Base-by-base conservation (phyloP, 2,329 filamentous ascomycete species). In the Fusarium floridanum region DNA sequence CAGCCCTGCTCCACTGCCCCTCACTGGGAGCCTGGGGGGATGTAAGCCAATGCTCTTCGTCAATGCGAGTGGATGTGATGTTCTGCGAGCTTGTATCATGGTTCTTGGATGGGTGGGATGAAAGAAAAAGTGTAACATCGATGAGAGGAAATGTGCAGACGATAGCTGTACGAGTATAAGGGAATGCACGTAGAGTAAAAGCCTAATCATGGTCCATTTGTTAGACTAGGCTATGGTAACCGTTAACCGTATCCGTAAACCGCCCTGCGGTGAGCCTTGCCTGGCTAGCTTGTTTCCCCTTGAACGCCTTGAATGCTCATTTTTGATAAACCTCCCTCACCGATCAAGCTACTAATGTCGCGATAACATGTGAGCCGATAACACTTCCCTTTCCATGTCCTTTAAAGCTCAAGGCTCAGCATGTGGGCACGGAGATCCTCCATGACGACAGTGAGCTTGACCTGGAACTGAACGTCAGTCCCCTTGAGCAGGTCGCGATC, bases 261-360 rank as follows among this genome's bases (percentile, higher is more conserved):
- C 27, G 65, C 72, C 72, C 65, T 20, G 41, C 27, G 20, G 45
- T 67, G 16, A 59, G 72, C 72, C 72, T 75, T 24, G 29, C 22
- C 39, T 22, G 14, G 22, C 68, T 64, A 61, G 50, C 16, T 29
- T n/a, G 36, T 59, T 37, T 39, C 56, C 22, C 22, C 36, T n/a
- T 37, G 56, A 41, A 59, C 56, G 56, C 34, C 56, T 59, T 39
- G 16, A 37, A 24, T 27, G 14, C 20, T 59, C 36, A 36, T 36
- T 20, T 20, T 24, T 11, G 41, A 59, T 59, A 27, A 37, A 41
- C 34, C 9, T 57, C 36, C 34, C 9, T 57, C 36, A 14, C 16
- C 10, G 17, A 27, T 39, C 56, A 59, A 29, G 56, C 27, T 55
- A 55, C 48, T n/a, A 8, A 29, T n/a, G 27, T 50, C 11, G n/a